A percentile compares a stretch with the other conserved stretches of the same genome.
Evolutionary conservation across 441 rosid species (phyloP).

Genomic region (Corymbia calophylla): DNA sequence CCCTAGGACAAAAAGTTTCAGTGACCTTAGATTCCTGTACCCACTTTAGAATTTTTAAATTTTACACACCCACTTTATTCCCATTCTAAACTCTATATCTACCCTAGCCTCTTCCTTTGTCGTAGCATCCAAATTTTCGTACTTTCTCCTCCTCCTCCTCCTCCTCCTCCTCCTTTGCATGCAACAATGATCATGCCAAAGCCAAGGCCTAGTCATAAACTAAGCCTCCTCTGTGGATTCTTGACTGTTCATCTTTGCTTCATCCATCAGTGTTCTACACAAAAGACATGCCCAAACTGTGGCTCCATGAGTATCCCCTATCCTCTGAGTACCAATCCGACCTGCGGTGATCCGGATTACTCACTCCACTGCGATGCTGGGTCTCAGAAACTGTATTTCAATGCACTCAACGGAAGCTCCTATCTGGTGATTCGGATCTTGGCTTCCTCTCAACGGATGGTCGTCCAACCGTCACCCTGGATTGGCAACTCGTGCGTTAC

Average conservation of each 20-base stretch:
- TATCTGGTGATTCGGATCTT: conserved; percentile 34
- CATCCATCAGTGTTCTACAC: conserved; percentile 13
- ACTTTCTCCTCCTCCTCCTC: background rate
- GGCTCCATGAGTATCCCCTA: conserved; percentile 41
- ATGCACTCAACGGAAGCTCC: conserved; percentile 40
- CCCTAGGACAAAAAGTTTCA: conserved; percentile 13
- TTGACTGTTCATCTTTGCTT: conserved; percentile 4
- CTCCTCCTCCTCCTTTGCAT: background rate
- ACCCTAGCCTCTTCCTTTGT: conserved; percentile 5
- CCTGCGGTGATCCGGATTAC: conserved; percentile 47
- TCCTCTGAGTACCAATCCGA: conserved; percentile 49
- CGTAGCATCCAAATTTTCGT: background rate
- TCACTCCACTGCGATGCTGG: conserved; percentile 33
- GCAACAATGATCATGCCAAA: conserved; percentile 20
- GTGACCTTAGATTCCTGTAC: conserved; percentile 15
- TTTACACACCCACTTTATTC: conserved; percentile 24
- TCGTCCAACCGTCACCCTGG: conserved; percentile 49
- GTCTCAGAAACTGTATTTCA: conserved; percentile 36
- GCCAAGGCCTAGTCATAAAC: background rate
- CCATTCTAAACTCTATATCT: conserved; percentile 19
- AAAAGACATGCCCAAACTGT: conserved; percentile 38
- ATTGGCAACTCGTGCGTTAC: conserved; percentile 28
- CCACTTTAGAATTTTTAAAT: conserved; percentile 6
- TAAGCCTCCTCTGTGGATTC: background rate
- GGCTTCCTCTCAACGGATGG: conserved; percentile 29